Evolutionary conservation across 345 rosid species (phyloP), one percentile per base, ranked within the genome.

Genomic region (Populus tremula): DNA sequence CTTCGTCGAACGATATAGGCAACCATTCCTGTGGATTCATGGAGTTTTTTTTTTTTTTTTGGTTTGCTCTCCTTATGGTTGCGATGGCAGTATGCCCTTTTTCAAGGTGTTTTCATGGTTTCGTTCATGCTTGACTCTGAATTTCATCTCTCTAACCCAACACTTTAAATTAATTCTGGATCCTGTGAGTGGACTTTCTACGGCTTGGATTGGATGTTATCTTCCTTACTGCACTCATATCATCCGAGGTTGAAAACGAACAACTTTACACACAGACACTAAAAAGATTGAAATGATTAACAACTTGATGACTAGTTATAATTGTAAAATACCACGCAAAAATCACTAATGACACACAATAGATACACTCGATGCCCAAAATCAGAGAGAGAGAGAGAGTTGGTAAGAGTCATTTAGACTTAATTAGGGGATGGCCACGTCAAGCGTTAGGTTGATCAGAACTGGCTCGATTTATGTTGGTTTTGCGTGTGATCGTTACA

Each of bases 391-490:
- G 9, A 38, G 53, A 49, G 14, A 59, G 43, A 21, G 17, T 45
- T 20, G 33, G 70, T 47, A 39, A 66, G 67, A 36, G 10, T 70
- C 18, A 78, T 43, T 27, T 16, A 68, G 63, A 39, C 61, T 71
- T 41, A 33, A 33, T 33, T 33, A 63, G 6, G 14, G 50, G 33
- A 16, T 8, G 65, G 66, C 17, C 16, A 13, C 38, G 50, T 87
- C 82, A 85, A 62, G 66, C 87, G 41, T 75, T 82, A 11, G 86
- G 85, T 75, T 84, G 87, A 84, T 86, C 85, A 50, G 85, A 59
- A 31, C 27, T 82, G 72, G 82, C 81, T 41, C 81, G 85, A 39
- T 78, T 86, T 66, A 75, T 41, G 64, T 86, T 87, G 70, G 76
- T 82, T 50, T 77, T 75, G n/a, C 88, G 90, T 1, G 81, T 75